Evolutionary conservation across 1,139 yeast species (phyloP).

Genomic region (Taphrina wiesneri): DNA sequence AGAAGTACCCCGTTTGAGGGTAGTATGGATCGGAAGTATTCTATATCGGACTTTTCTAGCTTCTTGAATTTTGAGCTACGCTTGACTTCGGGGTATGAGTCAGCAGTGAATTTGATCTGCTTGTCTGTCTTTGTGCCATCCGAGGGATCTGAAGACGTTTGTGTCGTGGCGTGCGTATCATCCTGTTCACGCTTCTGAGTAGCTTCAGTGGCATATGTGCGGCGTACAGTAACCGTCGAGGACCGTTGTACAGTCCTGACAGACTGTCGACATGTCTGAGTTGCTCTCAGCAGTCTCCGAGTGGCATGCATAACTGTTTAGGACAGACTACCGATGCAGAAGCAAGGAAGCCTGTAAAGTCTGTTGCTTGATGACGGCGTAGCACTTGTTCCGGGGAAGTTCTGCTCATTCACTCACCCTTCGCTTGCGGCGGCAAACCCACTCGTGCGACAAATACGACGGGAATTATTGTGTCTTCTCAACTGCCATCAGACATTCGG

Average conservation of each 20-base stretch:
- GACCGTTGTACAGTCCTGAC: neutral
- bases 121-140: slow-evolving; percentile 31
- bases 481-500: neutral
- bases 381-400: neutral
- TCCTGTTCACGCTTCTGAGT: slow-evolving; percentile 20
- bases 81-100: slow-evolving; percentile 40
- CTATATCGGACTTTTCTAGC: slow-evolving; percentile 61
- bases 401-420: neutral
- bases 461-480: neutral
- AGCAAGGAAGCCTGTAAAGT: neutral
- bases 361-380: neutral
- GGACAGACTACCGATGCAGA: neutral
- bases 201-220: slow-evolving; percentile 9
- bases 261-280: neutral
- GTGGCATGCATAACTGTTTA: neutral
- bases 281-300: slow-evolving; percentile 2
- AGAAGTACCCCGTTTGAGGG: slow-evolving; percentile 52
- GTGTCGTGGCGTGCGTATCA: slow-evolving; percentile 31
- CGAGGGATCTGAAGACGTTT: slow-evolving; percentile 24
- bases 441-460: neutral
- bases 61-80: slow-evolving; percentile 38
- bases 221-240: neutral
- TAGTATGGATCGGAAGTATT: slow-evolving; percentile 61
- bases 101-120: slow-evolving; percentile 23
- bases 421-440: neutral